These are phyloP conservation scores for Hyaloscypha hepaticicola DNA, from an alignment of 495 filamentous ascomycete species.

Conservation along the genomic window DNA sequence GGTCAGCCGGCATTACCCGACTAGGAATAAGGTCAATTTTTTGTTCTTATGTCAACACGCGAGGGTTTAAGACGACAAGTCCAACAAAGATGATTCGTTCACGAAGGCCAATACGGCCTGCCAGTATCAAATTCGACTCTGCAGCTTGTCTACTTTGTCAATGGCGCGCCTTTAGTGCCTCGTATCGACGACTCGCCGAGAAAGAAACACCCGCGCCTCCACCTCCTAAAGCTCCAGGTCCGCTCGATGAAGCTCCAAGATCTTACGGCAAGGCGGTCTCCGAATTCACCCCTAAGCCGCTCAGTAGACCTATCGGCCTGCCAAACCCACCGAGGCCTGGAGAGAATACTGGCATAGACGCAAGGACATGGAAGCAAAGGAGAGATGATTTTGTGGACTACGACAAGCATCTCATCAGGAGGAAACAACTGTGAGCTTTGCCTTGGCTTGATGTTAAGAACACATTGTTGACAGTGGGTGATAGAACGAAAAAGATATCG, in stretches of 20 bases:
- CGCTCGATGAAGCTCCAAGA: constrained; percentile 50
- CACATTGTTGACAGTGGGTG: not conserved
- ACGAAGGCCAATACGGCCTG: constrained; percentile 22
- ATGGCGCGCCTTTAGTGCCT: constrained; percentile 47
- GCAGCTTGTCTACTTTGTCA: constrained; percentile 45
- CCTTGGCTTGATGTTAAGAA: constrained; percentile 4
- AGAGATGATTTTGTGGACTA: constrained; percentile 82
- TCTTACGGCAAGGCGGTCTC: constrained; percentile 55
- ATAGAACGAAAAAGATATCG: constrained; percentile 56
- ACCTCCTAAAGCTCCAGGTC: constrained; percentile 22
- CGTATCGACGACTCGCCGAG: constrained; percentile 40
- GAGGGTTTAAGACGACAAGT: not conserved
- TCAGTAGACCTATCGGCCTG: constrained; percentile 81
- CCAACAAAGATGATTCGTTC: constrained; percentile 23
- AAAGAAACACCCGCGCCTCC: constrained; percentile 23
- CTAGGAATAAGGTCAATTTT: not conserved
- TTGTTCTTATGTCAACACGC: not conserved
- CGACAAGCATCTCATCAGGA: constrained; percentile 72
- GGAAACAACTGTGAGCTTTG: constrained; percentile 64
- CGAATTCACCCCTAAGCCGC: constrained; percentile 63
- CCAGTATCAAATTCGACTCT: constrained; percentile 23
- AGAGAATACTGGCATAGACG: constrained; percentile 77
- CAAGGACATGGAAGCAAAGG: constrained; percentile 61
- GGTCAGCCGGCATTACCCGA: not conserved
- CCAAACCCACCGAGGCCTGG: constrained; percentile 66